Evolutionary conservation across 2,329 filamentous ascomycete species (phyloP), one percentile per base, ranked within the genome.

Genomic region (Cadophora sp.): DNA sequence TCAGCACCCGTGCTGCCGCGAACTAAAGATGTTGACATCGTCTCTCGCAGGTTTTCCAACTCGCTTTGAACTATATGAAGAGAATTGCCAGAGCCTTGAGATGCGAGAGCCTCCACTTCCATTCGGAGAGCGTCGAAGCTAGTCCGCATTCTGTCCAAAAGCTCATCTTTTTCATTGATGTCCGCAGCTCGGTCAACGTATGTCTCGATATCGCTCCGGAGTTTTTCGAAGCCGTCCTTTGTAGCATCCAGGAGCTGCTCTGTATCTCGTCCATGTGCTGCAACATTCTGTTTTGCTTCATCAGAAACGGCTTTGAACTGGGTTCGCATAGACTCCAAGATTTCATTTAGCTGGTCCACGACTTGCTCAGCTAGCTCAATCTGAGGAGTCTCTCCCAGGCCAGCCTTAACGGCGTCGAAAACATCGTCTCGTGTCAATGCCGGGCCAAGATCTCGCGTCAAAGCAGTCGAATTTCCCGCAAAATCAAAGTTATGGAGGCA

Each of bases 211-310:
- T 97, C 91, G 14, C 83, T 81, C 13, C 93, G 89, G 7, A 98
- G 85, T 71, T 87, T 90, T 72, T 97, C 93, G 16, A 97, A 84
- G 0, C 94, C 94, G 76, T 97, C 93, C 72, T 93, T 95, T 51
- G 96, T 90, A 0, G 93, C 92, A 77, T 96, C 92, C 4, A 97
- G 83, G 14, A 97, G 89, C 77, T 97, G 93, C 77, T 97, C 94
- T 0, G 93, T 95, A 76, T 96, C 93, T 66, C 89, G 86, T 48
- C 91, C 92, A 72, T 89, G 92, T 69, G 91, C 90, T 3, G 91
- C 88, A 22, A 93, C 90, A 72, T 93, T 95, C 73, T 95, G 87
- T 77, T 94, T 94, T 13, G 87, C 84, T 73, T 89, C 87, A 33
- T 89, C 84, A 0, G 87, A 88, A 1, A 88, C 81, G 2, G 83